Evolutionary conservation across 441 rosid species (phyloP), one percentile per base, ranked within the genome.

Genomic region (Adansonia madagascariensis): DNA sequence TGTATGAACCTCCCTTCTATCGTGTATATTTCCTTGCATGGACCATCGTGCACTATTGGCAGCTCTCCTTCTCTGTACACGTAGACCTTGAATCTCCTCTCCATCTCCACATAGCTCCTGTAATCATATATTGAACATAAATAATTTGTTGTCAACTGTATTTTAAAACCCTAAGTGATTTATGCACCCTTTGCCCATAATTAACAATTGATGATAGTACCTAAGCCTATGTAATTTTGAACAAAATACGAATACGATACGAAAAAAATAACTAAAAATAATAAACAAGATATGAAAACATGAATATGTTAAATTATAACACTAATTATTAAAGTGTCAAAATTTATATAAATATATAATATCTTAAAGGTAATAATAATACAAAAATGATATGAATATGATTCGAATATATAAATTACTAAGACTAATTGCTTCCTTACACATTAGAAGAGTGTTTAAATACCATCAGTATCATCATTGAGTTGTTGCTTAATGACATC

Each of bases 21-120:
- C 4, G 95, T 81, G 77, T 95, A 94, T 5, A 95, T 85, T 65
- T 92, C 77, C 81, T 95, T 95, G 86, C 98, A 92, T 47, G 99
- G 99, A 50, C 98, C 98, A 62, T 84, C 81, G 65, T 95, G 99
- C 22, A 89, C 89, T 2, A 95, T 82, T 41, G 99, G 99, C 8
- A 73, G 77, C 64, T 91, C 97, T n/a, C 99, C 99, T 85, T 95
- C 99, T n/a, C 75, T 77, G 82, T 95, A 95, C 61, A 94, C 98
- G 73, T 88, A 92, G 8, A 95, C 97, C 80, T 92, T 94, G 85
- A 95, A 90, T 81, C 90, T 88, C 84, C 73, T 92, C 84, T 95
- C 98, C 98, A 95, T 93, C 76, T 95, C 97, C 79, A 65, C 0
- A 47, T 95, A 93, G 78, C 97, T 95, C 90, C 98, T 93, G 80